Evolutionary conservation across 208 protist species (phyloP).

Genomic region (Trypanosoma congolense): DNA sequence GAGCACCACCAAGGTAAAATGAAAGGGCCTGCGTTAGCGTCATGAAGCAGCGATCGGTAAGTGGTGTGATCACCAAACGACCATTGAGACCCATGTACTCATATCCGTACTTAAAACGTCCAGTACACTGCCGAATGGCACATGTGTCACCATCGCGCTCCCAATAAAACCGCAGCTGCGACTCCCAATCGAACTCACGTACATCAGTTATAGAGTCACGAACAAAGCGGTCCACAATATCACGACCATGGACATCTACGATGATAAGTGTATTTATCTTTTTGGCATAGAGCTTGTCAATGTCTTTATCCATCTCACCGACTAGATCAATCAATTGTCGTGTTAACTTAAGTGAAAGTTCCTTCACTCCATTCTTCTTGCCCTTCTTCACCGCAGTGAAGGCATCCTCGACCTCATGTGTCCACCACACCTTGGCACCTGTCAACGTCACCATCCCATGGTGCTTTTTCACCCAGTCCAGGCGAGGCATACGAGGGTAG

Average conservation of each 20-base stretch:
- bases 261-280: slow-evolving; percentile 99
- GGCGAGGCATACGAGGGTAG: slow-evolving; percentile 91
- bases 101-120: slow-evolving; percentile 96
- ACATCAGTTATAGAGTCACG: slow-evolving; percentile 96
- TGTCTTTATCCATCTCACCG: slow-evolving; percentile 91
- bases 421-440: slow-evolving; percentile 99
- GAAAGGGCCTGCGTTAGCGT: slow-evolving; percentile 98
- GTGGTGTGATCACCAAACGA: slow-evolving; percentile 98
- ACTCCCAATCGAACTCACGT: slow-evolving; percentile 99
- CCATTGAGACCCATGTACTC: slow-evolving; percentile 99
- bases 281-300: slow-evolving; percentile 91
- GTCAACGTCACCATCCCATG: slow-evolving; percentile 95
- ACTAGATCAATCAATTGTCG: slow-evolving; percentile 95
- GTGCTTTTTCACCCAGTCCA: slow-evolving; percentile 94
- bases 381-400: slow-evolving; percentile 92
- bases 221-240: slow-evolving; percentile 98
- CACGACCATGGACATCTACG: slow-evolving; percentile 98
- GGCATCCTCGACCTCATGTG: slow-evolving; percentile 96
- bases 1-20: slow-evolving; percentile 95
- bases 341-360: slow-evolving; percentile 86
- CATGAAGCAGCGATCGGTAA: slow-evolving; percentile 99
- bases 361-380: slow-evolving; percentile 97
- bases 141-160: slow-evolving; percentile 93
- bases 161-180: slow-evolving; percentile 99
- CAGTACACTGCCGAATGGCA: slow-evolving; percentile 96